phyloP scores from a whole-genome alignment of 2,329 filamentous ascomycete genomes.

The Blumeria hordei region DNA sequence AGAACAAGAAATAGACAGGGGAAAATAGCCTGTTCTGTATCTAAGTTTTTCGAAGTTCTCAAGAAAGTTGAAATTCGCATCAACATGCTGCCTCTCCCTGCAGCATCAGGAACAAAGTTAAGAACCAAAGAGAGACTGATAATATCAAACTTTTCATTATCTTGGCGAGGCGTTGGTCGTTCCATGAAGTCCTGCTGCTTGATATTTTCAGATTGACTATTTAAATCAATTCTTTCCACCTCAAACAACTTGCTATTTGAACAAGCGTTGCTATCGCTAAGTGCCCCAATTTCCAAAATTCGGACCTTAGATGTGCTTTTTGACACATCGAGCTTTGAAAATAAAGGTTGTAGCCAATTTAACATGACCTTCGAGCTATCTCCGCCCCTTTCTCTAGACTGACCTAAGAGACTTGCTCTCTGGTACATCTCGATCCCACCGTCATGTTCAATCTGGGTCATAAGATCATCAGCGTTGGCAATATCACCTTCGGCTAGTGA shows the following conservation, averaged over 20 bases:
- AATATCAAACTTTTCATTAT: constrained; percentile 53
- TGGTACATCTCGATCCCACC: constrained; percentile 41
- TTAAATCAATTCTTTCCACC: constrained; percentile 68
- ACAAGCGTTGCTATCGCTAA: constrained; percentile 68
- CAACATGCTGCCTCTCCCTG: constrained; percentile 64
- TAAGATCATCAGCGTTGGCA: constrained; percentile 21
- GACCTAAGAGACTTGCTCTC: constrained; percentile 42
- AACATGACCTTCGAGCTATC: constrained; percentile 41
- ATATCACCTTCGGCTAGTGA: constrained; percentile 29
- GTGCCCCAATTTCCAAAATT: constrained; percentile 72
- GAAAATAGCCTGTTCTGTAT: constrained; percentile 18
- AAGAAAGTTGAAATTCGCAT: constrained; percentile 50
- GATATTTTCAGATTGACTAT: constrained; percentile 65
- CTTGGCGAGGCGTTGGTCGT: constrained; percentile 41
- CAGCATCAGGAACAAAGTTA: constrained; percentile 72
- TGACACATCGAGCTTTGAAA: constrained; percentile 8
- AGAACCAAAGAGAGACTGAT: constrained; percentile 81
- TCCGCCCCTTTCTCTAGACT: constrained; percentile 38
- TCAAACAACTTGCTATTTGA: constrained; percentile 47
- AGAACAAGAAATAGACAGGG: constrained; percentile 73
- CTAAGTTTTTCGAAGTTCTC: constrained; percentile 14
- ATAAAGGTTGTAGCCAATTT: constrained; percentile 29
- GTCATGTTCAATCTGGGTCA: constrained; percentile 28
- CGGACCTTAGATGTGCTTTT: constrained; percentile 20
- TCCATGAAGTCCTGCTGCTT: constrained; percentile 86